phyloP scores from a whole-genome alignment of 805 yeast species.

The Kuraishia molischiana region DNA sequence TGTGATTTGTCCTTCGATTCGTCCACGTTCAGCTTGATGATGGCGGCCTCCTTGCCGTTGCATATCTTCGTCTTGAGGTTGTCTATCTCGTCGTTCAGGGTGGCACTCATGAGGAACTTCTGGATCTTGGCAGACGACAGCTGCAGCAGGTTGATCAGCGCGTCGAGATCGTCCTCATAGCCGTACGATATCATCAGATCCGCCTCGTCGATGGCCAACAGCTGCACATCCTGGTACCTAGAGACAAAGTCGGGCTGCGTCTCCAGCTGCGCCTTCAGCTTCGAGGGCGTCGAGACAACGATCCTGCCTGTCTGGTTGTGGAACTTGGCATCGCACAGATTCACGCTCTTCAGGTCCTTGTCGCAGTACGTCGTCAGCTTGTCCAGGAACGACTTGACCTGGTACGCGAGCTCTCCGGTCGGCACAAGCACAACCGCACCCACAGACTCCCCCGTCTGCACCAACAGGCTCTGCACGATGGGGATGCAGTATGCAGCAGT shows the following conservation, averaged over 20 bases:
- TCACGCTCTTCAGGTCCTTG: constrained; percentile 50
- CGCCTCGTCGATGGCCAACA: constrained; percentile 88
- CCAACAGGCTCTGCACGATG: constrained; percentile 66
- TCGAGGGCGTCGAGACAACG: constrained; percentile 80
- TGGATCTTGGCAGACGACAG: constrained; percentile 60
- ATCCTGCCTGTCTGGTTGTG: constrained; percentile 72
- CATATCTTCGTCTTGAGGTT: constrained; percentile 71
- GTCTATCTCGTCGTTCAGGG: constrained; percentile 79
- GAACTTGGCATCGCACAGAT: constrained; percentile 38
- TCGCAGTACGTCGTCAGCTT: constrained; percentile 65
- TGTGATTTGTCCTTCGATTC: constrained; percentile 43
- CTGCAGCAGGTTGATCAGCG: constrained; percentile 57
- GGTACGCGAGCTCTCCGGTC: constrained; percentile 83
- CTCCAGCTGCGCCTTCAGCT: constrained; percentile 48
- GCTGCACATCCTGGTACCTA: constrained; percentile 42
- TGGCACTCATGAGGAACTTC: constrained; percentile 93
- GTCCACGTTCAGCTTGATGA: constrained; percentile 70
- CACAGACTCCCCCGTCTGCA: constrained; percentile 22
- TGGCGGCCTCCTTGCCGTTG: constrained; percentile 55
- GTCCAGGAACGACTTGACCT: constrained; percentile 64
- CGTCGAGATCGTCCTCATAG: constrained; percentile 72
- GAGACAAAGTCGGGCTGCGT: constrained; percentile 34
- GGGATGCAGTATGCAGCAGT: constrained; percentile 89
- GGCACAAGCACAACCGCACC: constrained; percentile 79
- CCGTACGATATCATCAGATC: constrained; percentile 88